Evolutionary conservation across 805 yeast genomes (phyloP), one percentile per base, ranked within the genome.

Genomic region (Saccharomycopsis sp.): DNA sequence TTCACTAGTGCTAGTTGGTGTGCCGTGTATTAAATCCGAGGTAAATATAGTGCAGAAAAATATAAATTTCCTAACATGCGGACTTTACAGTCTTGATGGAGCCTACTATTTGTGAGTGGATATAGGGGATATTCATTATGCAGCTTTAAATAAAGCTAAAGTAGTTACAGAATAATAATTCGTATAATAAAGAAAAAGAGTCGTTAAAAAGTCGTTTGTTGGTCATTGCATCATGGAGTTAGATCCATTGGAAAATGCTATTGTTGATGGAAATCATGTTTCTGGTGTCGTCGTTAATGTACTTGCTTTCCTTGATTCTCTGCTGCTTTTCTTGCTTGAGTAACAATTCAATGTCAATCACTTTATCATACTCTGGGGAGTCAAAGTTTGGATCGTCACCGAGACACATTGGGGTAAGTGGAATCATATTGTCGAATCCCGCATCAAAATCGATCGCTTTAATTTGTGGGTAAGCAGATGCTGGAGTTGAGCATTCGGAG

Each of bases 351-450:
- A 61, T 50, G 25, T 61, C 63, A 24, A 61, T 61, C 22, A 56
- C 56, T 8, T 56, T 47, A 41, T 61, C 63, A 35, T 35, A 61
- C 17, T 58, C 53, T 12, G 52, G 22, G 25, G 47, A 24, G 17
- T 51, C 22, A 53, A 54, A 61, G 8, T 41, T n/a, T 8, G 63
- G 62, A 41, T 61, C 63, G 9, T 51, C 59, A 2, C 58, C 59
- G n/a, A 61, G 41, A 23, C 47, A 50, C 7, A 42, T 38, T 12
- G 57, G 62, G 20, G 56, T 42, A 20, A 56, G 42, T 23, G 59
- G 59, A 15, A 59, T 44, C 49, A 44, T 44, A 8, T 44, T 5
- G 49, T 44, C 20, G 22, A 44, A 12, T 3, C 22, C 8, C 9
- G 22, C 22, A 44, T 19, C 49, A 44, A 44, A 44, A 17, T 44